Evolutionary conservation across 768 basidiomycete genomes (phyloP), one percentile per base, ranked within the genome.

Genomic region (Rhodotorula taiwanensis): DNA sequence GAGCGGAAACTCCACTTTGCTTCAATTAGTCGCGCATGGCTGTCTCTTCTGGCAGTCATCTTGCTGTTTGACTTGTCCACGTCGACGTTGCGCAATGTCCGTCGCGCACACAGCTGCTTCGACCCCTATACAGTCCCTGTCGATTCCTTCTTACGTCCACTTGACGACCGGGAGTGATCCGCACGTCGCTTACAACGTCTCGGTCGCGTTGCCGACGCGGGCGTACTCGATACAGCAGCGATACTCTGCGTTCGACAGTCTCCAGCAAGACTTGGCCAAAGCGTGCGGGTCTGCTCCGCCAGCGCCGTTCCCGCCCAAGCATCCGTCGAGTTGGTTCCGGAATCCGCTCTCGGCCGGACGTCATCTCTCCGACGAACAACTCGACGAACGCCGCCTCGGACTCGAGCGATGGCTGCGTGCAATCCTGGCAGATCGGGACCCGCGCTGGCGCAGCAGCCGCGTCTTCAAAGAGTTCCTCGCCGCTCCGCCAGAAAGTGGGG

Each of bases 191-290:
- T 94, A 86, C 78, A 81, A 81, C 66, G 87, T 94, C 74, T 82
- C 86, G 72, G 84, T 97, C 70, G 84, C 87, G 70, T 90, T 90
- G 10, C 84, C 89, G 58, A 88, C 91, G 33, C 85, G 88, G 64
- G 86, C 89, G 74, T 97, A 93, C 92, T 83, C 86, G 60, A 88
- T 95, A 81, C 88, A 87, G 84, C 81, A 87, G 61, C 87, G 94
- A 53, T 98, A 97, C 78, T 92, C 89, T 47, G 91, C 95, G 77
- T 98, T 98, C 77, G 84, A 82, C 73, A 85, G 89, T 71, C 83
- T 98, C 11, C 83, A 93, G 75, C 81, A 82, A 13, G 87, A 92
- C 72, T 83, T 95, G 71, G 81, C 81, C 31, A 85, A 86, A 73
- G 82, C 85, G n/a, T 82, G 83, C n/a, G 85, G 85, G 21, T 81